These are phyloP conservation scores for Phialemoniopsis sp. DNA, from an alignment of 2,329 filamentous ascomycete genomes.

Conservation along the genomic window DNA sequence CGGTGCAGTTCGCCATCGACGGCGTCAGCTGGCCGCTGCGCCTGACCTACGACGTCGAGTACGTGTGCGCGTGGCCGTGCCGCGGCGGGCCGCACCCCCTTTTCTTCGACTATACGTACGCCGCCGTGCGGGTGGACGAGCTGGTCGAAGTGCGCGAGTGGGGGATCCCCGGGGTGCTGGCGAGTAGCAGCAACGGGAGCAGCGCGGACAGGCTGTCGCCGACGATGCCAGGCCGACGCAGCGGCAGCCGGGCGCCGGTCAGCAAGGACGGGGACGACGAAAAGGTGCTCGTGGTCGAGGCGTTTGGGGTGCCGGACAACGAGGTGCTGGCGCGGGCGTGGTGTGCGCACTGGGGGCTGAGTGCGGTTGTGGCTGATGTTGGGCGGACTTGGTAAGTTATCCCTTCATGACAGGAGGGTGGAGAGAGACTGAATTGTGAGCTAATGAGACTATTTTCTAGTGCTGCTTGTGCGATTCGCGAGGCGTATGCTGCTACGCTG, in stretches of 20 bases:
- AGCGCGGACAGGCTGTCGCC: constrained; percentile 12
- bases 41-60: constrained; percentile 61
- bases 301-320: constrained; percentile 69
- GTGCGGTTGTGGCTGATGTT: constrained; percentile 66
- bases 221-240: neutral
- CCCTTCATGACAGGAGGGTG: too few relatives aligned
- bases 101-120: constrained; percentile 67
- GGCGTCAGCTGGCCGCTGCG: constrained; percentile 60
- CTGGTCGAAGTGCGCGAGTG: constrained; percentile 64
- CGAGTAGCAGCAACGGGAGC: constrained; percentile 24
- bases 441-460: too few relatives aligned
- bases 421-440: too few relatives aligned
- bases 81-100: constrained; percentile 61
- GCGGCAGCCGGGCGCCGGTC: constrained; percentile 1
- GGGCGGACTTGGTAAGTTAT: constrained; percentile 62
- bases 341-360: constrained; percentile 73
- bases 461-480: constrained; percentile 63
- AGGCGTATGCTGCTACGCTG: constrained; percentile 70
- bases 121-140: constrained; percentile 56
- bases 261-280: constrained; percentile 49
- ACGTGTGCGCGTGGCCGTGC: constrained; percentile 63
- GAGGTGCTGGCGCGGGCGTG: constrained; percentile 73
- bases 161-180: constrained; percentile 24
- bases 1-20: constrained; percentile 60
- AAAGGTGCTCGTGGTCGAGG: constrained; percentile 67